Base-by-base conservation (phyloP, 371 early-diverging fungal species). In the Mucor ambiguus region DNA sequence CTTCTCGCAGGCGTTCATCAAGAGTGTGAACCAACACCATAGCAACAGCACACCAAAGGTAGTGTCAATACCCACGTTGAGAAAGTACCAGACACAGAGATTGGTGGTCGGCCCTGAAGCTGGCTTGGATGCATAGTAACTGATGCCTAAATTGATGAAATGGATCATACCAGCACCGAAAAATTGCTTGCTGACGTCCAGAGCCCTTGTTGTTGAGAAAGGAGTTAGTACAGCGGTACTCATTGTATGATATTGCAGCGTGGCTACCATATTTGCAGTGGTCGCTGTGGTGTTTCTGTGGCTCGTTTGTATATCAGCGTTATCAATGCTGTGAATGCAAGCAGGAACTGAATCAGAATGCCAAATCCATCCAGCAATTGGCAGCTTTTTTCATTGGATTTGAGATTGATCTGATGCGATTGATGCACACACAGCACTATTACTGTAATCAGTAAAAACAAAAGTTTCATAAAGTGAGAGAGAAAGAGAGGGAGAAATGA, bases 111-210 rank as follows among this genome's bases (percentile, higher is more conserved):
- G 62, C 49, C 81, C 78, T 10, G 57, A 71, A 9, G 78, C 72
- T 24, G 76, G 73, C 4, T 79, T 78, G 4, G 83, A 76, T 57
- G 84, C 69, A 58, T 79, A 76, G 29, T 56, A 32, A 18, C 88
- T 86, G 26, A 85, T 78, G 22, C 78, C 71, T 6, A 89, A 69
- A 44, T 89, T 89, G 29, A 89, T 69, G 18, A 81, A 76, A 60
- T 89, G 89, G 29, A 87, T 77, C 58, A 86, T 78, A 24, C 77
- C 80, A 29, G 85, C 87, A 10, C 89, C 89, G 12, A 85, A 65
- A 58, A 83, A 83, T 64, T 89, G 89, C 61, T 89, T 89, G 67
- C 85, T 84, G 35, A 85, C 85, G 72, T 89, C 89, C 52, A 83
- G 75, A 29, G 83, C 68, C 89, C 89, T 89, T 71, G 20, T 41